Evolutionary conservation across 495 filamentous ascomycete genomes (phyloP).

Genomic region (Umbilicaria muhlenbergii): DNA sequence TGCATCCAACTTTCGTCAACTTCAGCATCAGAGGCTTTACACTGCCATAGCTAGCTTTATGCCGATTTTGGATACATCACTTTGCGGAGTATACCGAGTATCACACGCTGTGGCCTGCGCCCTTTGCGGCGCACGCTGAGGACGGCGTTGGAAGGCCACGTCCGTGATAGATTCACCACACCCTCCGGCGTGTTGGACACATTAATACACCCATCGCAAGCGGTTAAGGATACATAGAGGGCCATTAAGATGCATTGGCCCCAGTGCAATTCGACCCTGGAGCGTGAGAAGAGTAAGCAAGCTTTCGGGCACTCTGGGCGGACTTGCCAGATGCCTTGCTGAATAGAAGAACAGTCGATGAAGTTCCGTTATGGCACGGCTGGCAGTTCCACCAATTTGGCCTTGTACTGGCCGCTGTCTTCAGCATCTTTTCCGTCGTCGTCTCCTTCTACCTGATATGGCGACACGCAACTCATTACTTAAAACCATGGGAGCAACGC

Average conservation of each 20-base stretch:
- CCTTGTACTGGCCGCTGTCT: conserved; percentile 31
- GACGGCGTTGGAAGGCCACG: too few relatives aligned
- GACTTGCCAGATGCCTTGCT: neutral
- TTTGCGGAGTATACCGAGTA: too few relatives aligned
- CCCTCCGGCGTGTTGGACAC: too few relatives aligned
- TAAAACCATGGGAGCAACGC: conserved; percentile 65
- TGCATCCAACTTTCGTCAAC: too few relatives aligned
- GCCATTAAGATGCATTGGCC: conserved; percentile 29
- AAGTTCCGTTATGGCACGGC: conserved; percentile 30
- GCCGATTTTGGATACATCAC: too few relatives aligned
- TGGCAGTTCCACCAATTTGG: conserved; percentile 32
- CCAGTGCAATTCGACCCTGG: conserved; percentile 31
- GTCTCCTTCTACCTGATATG: conserved; percentile 43
- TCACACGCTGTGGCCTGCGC: too few relatives aligned
- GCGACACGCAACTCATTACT: conserved; percentile 69
- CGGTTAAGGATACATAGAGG: too few relatives aligned
- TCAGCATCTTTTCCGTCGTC: conserved; percentile 26
- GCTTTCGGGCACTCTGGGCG: neutral
- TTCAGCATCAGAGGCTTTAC: too few relatives aligned
- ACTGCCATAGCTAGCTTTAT: too few relatives aligned
- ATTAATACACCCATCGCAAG: too few relatives aligned
- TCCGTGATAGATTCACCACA: too few relatives aligned
- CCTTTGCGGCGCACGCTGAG: too few relatives aligned
- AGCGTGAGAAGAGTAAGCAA: conserved; percentile 27
- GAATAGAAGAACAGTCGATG: conserved; percentile 12